Conservation (phyloP, 2,329 filamentous ascomycete species). For the Nigrograna mackinnonii region DNA sequence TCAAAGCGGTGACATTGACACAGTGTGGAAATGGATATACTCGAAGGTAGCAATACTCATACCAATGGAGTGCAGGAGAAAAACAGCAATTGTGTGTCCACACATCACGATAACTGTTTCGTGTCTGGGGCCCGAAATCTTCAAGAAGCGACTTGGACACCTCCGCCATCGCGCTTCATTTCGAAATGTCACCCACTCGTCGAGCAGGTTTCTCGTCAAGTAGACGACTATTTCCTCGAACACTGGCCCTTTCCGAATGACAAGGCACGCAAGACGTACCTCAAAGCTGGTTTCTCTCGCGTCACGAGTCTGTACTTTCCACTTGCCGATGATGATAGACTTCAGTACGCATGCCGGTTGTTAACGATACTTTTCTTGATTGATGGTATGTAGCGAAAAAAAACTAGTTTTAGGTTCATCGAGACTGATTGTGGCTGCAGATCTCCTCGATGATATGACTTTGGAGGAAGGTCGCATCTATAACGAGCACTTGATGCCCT, state of each 20-base stretch:
- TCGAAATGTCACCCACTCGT: conserved; percentile 24
- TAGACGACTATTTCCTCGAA: conserved; percentile 44
- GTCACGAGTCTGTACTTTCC: conserved; percentile 48
- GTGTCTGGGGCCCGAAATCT: too few relatives aligned
- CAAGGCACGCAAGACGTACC: conserved; percentile 36
- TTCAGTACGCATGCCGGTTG: conserved; percentile 41
- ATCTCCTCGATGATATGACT: conserved; percentile 48
- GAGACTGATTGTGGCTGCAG: conserved; percentile 23
- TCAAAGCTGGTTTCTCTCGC: conserved; percentile 35
- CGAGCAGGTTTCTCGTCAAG: conserved; percentile 30
- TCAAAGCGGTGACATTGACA: too few relatives aligned
- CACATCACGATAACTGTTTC: too few relatives aligned
- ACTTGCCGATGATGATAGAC: conserved; percentile 41
- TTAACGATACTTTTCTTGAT: conserved; percentile 48
- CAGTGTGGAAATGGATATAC: too few relatives aligned
- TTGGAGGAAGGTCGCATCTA: conserved; percentile 43
- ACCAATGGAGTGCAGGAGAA: too few relatives aligned
- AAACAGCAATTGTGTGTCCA: too few relatives aligned
- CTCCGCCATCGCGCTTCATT: not conserved
- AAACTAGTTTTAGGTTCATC: not conserved
- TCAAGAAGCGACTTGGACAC: too few relatives aligned
- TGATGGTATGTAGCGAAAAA: conserved; percentile 41
- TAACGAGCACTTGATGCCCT: conserved; percentile 43
- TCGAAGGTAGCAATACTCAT: too few relatives aligned
- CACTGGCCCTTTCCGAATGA: conserved; percentile 42